phyloP scores from a whole-genome alignment of 345 rosid genomes.

The Boechera stricta region DNA sequence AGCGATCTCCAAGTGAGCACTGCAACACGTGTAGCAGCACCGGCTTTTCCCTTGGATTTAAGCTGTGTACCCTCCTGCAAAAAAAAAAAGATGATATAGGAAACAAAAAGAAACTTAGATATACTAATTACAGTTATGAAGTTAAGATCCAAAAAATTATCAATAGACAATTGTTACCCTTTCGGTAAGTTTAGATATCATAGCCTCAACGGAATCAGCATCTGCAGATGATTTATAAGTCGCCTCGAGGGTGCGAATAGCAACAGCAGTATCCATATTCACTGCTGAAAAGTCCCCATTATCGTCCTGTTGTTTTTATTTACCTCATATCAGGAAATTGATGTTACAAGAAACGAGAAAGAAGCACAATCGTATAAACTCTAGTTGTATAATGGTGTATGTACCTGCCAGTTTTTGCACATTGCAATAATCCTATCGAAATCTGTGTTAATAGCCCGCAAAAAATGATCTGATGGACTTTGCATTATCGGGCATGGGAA shows the following conservation, averaged over 20 bases:
- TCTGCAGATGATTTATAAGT: slow-evolving; percentile 91
- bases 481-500: slow-evolving; percentile 99
- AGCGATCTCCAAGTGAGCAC: slow-evolving; percentile 97
- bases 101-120: not conserved
- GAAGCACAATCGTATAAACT: not conserved
- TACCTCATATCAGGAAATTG: slow-evolving; percentile 1
- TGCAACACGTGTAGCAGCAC: slow-evolving; percentile 77
- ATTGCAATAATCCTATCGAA: slow-evolving; percentile 97
- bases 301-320: slow-evolving; percentile 67
- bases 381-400: not conserved
- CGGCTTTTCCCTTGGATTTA: slow-evolving; percentile 88
- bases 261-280: slow-evolving; percentile 99
- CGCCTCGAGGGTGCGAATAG: slow-evolving; percentile 97
- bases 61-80: slow-evolving; percentile 92
- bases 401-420: slow-evolving; percentile 99
- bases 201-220: slow-evolving; percentile 88
- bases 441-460: slow-evolving; percentile 97
- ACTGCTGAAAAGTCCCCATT: slow-evolving; percentile 96
- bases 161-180: slow-evolving; percentile 53
- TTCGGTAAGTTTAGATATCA: slow-evolving; percentile 81
- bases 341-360: slow-evolving; percentile 15
- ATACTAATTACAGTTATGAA: not conserved
- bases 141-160: not conserved
- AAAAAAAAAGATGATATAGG: not conserved
- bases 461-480: slow-evolving; percentile 99